Base-by-base conservation (phyloP, 2,329 filamentous ascomycete genomes). In the Aspergillus glaucus region DNA sequence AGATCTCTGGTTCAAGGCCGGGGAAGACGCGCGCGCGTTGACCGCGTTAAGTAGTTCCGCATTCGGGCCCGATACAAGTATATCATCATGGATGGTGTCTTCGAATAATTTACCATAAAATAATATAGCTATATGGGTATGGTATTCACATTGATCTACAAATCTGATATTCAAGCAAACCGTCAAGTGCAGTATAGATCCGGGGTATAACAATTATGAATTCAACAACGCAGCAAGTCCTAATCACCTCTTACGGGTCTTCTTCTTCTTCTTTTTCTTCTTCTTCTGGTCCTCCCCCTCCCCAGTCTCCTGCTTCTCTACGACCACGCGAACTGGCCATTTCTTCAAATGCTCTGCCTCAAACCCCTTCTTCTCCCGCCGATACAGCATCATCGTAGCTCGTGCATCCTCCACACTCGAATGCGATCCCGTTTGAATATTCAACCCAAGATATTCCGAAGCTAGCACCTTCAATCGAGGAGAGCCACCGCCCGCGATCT, bases 341-440 rank as follows among this genome's bases (percentile, higher is more conserved):
- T 79, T 81, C 66, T 82, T 84, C 48, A 84, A 74, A 65, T 89
- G 82, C 64, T 95, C 88, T 49, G 82, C 75, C 64, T 97, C 93
- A 63, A 98, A 96, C 0, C 79, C 86, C 15, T 84, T 77, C 72
- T 96, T 97, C 65, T 90, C 82, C 56, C 82, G 81, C 53, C 87
- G 79, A 63, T 95, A 97, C 39, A 98, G 72, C 48, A 92, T 73
- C 90, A 98, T 97, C 0, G 90, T 85, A 4, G 88, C 89, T 56
- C 89, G 77, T 1, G 93, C 93, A 74, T 98, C 93, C 60, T 84
- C 81, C 47, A 85, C 73, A 59, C 77, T 80, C 46, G 76, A 80
- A 71, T 85, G 81, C 52, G 78, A 76, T 1, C 79, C 80, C 4
- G 71, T 72, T 61, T 84, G 81, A 24, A 84, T 84, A 49, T 77